These are phyloP conservation scores for Nicotiana tomentosiformis DNA, from an alignment of 257 asterid species.

Conservation along the genomic window DNA sequence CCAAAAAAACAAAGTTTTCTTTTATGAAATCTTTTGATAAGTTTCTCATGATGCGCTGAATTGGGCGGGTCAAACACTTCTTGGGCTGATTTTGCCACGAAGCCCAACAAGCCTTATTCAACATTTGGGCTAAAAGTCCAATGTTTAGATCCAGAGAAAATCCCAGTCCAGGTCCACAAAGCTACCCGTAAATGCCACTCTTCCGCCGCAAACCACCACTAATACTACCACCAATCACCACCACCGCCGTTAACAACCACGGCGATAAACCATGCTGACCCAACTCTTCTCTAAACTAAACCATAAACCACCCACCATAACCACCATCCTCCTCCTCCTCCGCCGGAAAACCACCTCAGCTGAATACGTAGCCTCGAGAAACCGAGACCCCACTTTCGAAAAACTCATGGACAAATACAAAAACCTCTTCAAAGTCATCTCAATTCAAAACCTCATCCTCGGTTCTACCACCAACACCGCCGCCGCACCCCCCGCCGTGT, in stretches of 20 bases:
- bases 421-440: slow-evolving; percentile 55
- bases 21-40: too few species aligned
- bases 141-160: neutral
- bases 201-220: neutral
- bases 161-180: neutral
- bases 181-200: neutral
- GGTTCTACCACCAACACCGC: slow-evolving; percentile 23
- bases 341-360: slow-evolving; percentile 74
- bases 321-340: slow-evolving; percentile 21
- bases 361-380: slow-evolving; percentile 59
- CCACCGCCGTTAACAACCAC: slow-evolving; percentile 7
- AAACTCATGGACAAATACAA: slow-evolving; percentile 84
- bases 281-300: slow-evolving; percentile 35
- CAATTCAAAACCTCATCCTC: slow-evolving; percentile 80
- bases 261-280: slow-evolving; percentile 33
- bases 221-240: neutral
- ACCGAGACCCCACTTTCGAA: slow-evolving; percentile 82
- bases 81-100: too few species aligned
- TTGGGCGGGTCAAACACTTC: too few species aligned
- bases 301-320: slow-evolving; percentile 1
- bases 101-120: too few species aligned
- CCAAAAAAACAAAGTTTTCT: too few species aligned
- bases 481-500: slow-evolving; percentile 47
- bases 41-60: too few species aligned
- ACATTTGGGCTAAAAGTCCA: neutral